Percentiles rank a stretch among this genome's conserved stretches.
These are phyloP conservation scores for Teratosphaeriaceae sp. DNA, from an alignment of 2,329 filamentous ascomycete genomes.

Conservation along the genomic window DNA sequence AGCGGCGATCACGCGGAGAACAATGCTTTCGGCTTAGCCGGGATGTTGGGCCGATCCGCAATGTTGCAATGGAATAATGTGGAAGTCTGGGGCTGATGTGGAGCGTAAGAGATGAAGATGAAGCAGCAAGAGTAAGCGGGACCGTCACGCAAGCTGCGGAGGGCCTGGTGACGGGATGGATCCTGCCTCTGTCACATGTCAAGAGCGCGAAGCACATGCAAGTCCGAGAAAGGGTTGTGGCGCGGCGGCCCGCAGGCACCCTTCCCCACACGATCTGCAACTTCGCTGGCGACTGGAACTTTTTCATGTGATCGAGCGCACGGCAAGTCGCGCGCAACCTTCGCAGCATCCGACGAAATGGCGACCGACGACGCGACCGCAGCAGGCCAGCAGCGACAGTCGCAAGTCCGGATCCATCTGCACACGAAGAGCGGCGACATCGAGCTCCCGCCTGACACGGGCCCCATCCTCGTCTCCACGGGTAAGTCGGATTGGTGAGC, in stretches of 20 bases:
- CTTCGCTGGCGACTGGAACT: no score
- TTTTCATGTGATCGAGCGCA: no score
- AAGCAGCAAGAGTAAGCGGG: no score
- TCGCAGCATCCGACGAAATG: no score
- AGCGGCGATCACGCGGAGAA: conserved; percentile 2
- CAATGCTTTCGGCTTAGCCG: conserved; percentile 4
- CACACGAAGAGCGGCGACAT: conserved; percentile 48
- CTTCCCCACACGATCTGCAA: no score
- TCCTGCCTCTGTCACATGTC: neutral
- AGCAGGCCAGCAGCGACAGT: conserved; percentile 13
- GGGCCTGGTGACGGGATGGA: no score
- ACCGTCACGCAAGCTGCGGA: conserved; percentile 3
- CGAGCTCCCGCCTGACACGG: conserved; percentile 47
- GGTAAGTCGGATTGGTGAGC: no score
- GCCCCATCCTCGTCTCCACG: conserved; percentile 52
- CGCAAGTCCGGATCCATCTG: conserved; percentile 50
- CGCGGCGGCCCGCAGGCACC: neutral
- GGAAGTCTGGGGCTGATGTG: no score
- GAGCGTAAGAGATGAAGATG: no score
- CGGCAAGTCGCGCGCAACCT: no score
- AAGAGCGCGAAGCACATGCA: conserved; percentile 12
- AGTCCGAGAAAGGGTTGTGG: neutral
- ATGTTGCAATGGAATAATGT: neutral
- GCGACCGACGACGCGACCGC: conserved; percentile 15
- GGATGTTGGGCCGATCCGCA: neutral